Conservation (phyloP, 495 filamentous ascomycete genomes). For the Penicillium macrosclerotiorum region DNA sequence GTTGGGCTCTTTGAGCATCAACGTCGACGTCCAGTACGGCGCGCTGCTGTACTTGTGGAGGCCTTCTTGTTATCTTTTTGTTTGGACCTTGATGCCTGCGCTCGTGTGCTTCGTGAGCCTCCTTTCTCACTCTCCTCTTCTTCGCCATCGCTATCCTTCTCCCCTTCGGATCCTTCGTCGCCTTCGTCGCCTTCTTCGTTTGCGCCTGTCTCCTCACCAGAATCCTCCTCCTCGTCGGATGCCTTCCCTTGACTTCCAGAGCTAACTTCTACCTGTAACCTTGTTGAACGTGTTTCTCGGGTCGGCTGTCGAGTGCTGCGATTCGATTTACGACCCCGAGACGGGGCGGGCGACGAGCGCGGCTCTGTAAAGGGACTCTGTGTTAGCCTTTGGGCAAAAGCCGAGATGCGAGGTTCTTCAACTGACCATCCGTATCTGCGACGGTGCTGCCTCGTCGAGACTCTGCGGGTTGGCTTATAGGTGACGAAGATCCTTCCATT, state of each 20-base stretch:
- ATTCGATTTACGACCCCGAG: conserved; percentile 42
- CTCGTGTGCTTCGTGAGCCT: conserved; percentile 41
- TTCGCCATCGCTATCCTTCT: conserved; percentile 20
- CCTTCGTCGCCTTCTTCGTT: conserved; percentile 42
- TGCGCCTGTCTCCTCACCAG: conserved; percentile 37
- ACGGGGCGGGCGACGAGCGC: conserved; percentile 48
- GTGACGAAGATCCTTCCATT: conserved; percentile 56
- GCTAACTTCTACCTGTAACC: conserved; percentile 42
- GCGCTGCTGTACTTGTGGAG: conserved; percentile 28
- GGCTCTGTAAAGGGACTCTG: conserved; percentile 32
- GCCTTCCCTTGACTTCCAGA: conserved; percentile 23
- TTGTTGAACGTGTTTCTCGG: conserved; percentile 44
- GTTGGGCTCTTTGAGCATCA: conserved; percentile 5
- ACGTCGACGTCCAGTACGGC: conserved; percentile 39
- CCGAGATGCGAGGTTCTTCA: background rate
- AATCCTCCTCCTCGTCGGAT: conserved; percentile 42
- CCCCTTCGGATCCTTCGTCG: conserved; percentile 21
- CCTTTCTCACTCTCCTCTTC: conserved; percentile 39
- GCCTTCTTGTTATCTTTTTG: conserved; percentile 34
- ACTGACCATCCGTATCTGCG: conserved; percentile 54
- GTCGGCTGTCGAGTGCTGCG: conserved; percentile 35
- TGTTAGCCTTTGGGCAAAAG: conserved; percentile 8
- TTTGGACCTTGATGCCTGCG: conserved; percentile 37
- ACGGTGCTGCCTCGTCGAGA: conserved; percentile 45
- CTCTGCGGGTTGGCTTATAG: conserved; percentile 46